These are phyloP conservation scores for Mortierella antarctica DNA, from an alignment of 192 early-diverging fungal genomes.

Conservation along the genomic window DNA sequence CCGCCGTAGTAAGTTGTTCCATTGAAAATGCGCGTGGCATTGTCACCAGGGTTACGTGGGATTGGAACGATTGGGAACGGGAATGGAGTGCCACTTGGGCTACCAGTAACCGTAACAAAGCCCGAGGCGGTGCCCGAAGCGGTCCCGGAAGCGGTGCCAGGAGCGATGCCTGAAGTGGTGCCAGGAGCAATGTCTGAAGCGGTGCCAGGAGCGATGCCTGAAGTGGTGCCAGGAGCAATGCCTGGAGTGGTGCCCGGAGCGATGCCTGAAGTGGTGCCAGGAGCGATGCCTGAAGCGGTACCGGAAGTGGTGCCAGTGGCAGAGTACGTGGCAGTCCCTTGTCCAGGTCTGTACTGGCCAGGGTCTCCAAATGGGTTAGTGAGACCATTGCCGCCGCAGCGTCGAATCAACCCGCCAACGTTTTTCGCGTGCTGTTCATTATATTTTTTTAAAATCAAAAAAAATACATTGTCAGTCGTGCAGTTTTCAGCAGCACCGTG, in stretches of 20 bases:
- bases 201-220: too few species aligned
- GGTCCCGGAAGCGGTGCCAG: too few species aligned
- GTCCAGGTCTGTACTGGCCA: slow-evolving; percentile 6
- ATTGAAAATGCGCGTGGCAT: not conserved
- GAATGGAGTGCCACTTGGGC: not conserved
- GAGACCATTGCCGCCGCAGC: slow-evolving; percentile 10
- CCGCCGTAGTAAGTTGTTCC: slow-evolving; percentile 25
- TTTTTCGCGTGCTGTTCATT: slow-evolving; percentile 22
- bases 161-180: too few species aligned
- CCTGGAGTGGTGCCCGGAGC: too few species aligned
- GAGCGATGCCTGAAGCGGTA: not conserved
- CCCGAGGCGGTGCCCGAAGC: too few species aligned
- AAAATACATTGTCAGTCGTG: not conserved
- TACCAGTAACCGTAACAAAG: not conserved
- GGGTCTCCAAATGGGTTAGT: slow-evolving; percentile 20
- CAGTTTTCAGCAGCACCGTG: too few species aligned
- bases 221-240: too few species aligned
- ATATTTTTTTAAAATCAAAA: not conserved
- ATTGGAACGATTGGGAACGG: too few species aligned
- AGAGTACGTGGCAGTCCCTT: not conserved
- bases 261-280: not conserved
- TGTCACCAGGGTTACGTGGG: too few species aligned
- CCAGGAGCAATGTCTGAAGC: too few species aligned
- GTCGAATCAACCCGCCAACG: slow-evolving; percentile 20
- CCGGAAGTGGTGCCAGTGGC: too few species aligned